phyloP scores from a whole-genome alignment of 768 basidiomycete genomes.

The Panaeolus cyanescens region DNA sequence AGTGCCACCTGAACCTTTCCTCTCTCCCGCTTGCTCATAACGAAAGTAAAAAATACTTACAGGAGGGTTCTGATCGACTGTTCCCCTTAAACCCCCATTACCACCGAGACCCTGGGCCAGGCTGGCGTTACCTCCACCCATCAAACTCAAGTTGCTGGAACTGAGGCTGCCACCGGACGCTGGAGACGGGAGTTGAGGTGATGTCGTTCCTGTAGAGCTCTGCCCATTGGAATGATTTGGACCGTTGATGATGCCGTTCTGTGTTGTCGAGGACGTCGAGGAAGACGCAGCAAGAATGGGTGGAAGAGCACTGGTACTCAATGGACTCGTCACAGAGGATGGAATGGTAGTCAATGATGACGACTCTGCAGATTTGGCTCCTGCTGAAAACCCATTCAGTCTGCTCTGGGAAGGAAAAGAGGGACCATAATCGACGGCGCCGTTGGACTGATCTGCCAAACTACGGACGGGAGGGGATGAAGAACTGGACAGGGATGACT shows the following conservation, averaged over 20 bases:
- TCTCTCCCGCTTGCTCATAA: background rate
- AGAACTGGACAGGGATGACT: background rate
- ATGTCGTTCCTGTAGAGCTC: conserved; percentile 45
- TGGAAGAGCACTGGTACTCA: background rate
- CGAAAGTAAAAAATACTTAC: conserved; percentile 40
- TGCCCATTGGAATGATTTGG: background rate
- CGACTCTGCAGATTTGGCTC: background rate
- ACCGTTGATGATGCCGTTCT: conserved; percentile 31
- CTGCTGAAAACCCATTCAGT: background rate
- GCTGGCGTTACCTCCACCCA: conserved; percentile 20
- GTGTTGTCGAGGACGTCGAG: conserved; percentile 41
- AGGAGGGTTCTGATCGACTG: conserved; percentile 92
- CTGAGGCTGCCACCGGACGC: conserved; percentile 60
- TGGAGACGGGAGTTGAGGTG: conserved; percentile 80
- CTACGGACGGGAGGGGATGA: background rate
- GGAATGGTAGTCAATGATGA: background rate
- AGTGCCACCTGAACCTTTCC: background rate
- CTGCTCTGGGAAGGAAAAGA: background rate
- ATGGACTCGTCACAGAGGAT: background rate
- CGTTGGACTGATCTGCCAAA: no score
- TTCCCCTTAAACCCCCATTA: conserved; percentile 37
- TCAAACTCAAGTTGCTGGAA: conserved; percentile 27
- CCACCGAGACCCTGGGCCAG: conserved; percentile 13
- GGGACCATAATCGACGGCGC: background rate
- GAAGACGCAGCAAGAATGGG: background rate